These are phyloP conservation scores for Phytophthora pini DNA, from an alignment of 352 stramenopile species.

Conservation along the genomic window DNA sequence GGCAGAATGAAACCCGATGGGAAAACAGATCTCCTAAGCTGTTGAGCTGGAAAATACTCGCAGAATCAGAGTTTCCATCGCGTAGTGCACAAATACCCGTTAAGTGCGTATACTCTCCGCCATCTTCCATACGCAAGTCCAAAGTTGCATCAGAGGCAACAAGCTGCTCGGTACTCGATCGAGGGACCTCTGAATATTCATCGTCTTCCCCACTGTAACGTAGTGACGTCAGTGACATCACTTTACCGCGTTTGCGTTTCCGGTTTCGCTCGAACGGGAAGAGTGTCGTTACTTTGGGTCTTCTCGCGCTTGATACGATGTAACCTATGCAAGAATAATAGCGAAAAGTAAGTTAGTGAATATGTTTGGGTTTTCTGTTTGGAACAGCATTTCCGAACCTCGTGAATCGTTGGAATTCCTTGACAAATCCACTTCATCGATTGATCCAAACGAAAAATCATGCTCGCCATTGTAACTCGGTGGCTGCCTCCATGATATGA, in stretches of 20 bases:
- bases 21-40: constrained; percentile 69
- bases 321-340: constrained; percentile 29
- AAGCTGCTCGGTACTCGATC: constrained; percentile 47
- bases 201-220: constrained; percentile 40
- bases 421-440: constrained; percentile 58
- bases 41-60: constrained; percentile 71
- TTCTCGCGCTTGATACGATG: constrained; percentile 50
- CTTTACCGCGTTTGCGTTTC: constrained; percentile 28
- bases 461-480: constrained; percentile 23
- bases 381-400: constrained; percentile 23
- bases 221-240: constrained; percentile 48
- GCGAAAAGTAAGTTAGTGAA: not conserved
- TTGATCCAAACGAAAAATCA: constrained; percentile 40
- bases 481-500: constrained; percentile 69
- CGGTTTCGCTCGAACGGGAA: constrained; percentile 54
- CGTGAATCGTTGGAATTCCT: constrained; percentile 32
- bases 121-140: constrained; percentile 65
- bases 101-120: constrained; percentile 64
- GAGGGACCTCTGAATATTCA: constrained; percentile 34
- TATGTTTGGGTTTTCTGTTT: not conserved
- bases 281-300: constrained; percentile 48
- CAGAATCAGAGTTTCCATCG: constrained; percentile 26
- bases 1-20: constrained; percentile 54
- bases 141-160: constrained; percentile 64
- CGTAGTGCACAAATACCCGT: constrained; percentile 55